Conservation (phyloP, 2,329 filamentous ascomycete genomes). For the Falciphora oryzae region DNA sequence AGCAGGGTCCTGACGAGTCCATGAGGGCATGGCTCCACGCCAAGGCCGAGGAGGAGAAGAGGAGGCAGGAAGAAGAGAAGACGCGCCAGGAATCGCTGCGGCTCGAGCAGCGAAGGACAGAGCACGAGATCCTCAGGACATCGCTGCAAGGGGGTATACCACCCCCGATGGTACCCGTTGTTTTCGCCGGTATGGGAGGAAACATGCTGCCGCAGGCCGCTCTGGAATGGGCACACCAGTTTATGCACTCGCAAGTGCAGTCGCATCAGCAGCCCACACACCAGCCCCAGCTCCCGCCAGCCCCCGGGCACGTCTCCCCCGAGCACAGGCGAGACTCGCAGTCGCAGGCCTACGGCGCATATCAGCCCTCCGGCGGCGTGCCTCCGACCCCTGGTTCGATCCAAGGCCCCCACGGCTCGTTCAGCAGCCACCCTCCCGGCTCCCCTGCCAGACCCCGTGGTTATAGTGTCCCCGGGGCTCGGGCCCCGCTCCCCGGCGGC, state of each 20-base stretch:
- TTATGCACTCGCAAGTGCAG: constrained; percentile 47
- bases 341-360: constrained; percentile 35
- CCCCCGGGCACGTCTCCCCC: constrained; percentile 39
- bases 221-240: constrained; percentile 64
- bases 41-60: constrained; percentile 67
- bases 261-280: constrained; percentile 42
- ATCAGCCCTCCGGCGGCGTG: constrained; percentile 33
- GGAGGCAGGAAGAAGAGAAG: constrained; percentile 69
- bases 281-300: constrained; percentile 43
- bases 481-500: constrained; percentile 30
- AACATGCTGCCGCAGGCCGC: constrained; percentile 54
- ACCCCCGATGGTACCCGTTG: constrained; percentile 66
- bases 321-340: constrained; percentile 50
- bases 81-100: constrained; percentile 58
- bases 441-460: constrained; percentile 46
- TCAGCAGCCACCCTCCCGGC: constrained; percentile 35
- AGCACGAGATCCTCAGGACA: constrained; percentile 66
- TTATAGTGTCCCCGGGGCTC: constrained; percentile 38
- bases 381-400: constrained; percentile 38
- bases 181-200: constrained; percentile 68
- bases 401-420: constrained; percentile 32
- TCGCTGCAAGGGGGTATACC: constrained; percentile 66
- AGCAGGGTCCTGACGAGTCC: constrained; percentile 61
- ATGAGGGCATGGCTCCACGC: constrained; percentile 68
- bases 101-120: constrained; percentile 66